A percentile compares a stretch with the other conserved stretches of the same genome.
These are phyloP conservation scores for Trichoderma sp. DNA, from an alignment of 2,329 filamentous ascomycete species.

Conservation along the genomic window DNA sequence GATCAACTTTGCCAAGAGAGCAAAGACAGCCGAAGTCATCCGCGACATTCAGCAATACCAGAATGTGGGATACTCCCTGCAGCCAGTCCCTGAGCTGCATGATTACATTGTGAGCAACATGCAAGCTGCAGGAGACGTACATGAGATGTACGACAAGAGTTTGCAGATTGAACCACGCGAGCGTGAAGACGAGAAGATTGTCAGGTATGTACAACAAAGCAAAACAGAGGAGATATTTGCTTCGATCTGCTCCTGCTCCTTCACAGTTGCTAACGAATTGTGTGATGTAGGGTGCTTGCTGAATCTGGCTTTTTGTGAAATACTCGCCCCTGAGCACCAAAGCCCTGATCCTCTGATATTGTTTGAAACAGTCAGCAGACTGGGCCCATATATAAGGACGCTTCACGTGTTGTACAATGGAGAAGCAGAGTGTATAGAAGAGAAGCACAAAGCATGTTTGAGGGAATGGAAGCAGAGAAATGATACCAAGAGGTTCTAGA, in stretches of 20 bases:
- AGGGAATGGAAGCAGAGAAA: background rate
- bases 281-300: conserved; percentile 50
- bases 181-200: conserved; percentile 98
- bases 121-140: conserved; percentile 90
- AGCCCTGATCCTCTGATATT: background rate
- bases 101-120: conserved; percentile 97
- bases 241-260: background rate
- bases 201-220: conserved; percentile 65
- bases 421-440: background rate
- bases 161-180: conserved; percentile 90
- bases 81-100: conserved; percentile 86
- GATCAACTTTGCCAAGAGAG: conserved; percentile 98
- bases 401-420: conserved; percentile 1
- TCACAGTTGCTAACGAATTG: background rate
- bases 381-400: background rate
- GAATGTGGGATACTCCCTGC: conserved; percentile 91
- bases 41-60: conserved; percentile 98
- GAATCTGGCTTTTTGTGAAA: conserved; percentile 59
- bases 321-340: background rate
- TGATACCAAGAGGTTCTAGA: conserved; percentile 9
- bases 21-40: conserved; percentile 97
- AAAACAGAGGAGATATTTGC: background rate
- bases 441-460: background rate
- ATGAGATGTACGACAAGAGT: conserved; percentile 99
- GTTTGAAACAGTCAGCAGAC: background rate